phyloP scores from a whole-genome alignment of 805 yeast species.

The Crinitomyces ghanaensis region DNA sequence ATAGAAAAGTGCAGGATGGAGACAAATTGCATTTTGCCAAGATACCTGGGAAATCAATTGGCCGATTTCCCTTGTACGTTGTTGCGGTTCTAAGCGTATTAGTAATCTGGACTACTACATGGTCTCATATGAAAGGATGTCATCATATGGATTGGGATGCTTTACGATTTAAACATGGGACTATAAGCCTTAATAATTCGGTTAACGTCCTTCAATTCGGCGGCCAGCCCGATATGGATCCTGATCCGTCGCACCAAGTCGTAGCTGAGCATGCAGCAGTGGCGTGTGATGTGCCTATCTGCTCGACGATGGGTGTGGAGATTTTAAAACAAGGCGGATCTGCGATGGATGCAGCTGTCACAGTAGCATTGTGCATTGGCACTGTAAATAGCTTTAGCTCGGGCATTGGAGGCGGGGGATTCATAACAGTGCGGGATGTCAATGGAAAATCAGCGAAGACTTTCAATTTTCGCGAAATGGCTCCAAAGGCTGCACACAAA shows the following conservation, averaged over 20 bases:
- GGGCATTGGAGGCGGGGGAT: conserved; percentile 92
- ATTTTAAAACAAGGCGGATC: conserved; percentile 48
- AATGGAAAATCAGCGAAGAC: conserved; percentile 42
- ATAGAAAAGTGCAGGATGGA: too few species aligned
- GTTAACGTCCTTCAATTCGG: too few species aligned
- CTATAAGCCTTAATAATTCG: too few species aligned
- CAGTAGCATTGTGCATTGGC: conserved; percentile 83
- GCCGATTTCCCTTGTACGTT: too few species aligned
- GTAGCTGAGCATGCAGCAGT: conserved; percentile 35
- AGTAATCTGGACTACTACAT: too few species aligned
- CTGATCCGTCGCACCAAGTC: conserved; percentile 11
- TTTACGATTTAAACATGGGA: too few species aligned
- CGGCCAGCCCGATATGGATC: conserved; percentile 5
- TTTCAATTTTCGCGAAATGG: conserved; percentile 83
- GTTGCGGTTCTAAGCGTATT: too few species aligned
- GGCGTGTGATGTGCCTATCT: conserved; percentile 50
- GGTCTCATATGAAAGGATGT: too few species aligned
- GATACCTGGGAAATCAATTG: too few species aligned
- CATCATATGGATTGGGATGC: too few species aligned
- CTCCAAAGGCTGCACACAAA: conserved; percentile 52
- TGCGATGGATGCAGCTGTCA: conserved; percentile 91
- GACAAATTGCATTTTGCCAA: too few species aligned
- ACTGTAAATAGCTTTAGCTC: conserved; percentile 69
- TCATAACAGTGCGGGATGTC: conserved; percentile 38
- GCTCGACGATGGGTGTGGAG: conserved; percentile 51